Percentiles rank a stretch among this genome's conserved stretches.
phyloP scores from a whole-genome alignment of 2,329 filamentous ascomycete species.

The Alternaria sp. region DNA sequence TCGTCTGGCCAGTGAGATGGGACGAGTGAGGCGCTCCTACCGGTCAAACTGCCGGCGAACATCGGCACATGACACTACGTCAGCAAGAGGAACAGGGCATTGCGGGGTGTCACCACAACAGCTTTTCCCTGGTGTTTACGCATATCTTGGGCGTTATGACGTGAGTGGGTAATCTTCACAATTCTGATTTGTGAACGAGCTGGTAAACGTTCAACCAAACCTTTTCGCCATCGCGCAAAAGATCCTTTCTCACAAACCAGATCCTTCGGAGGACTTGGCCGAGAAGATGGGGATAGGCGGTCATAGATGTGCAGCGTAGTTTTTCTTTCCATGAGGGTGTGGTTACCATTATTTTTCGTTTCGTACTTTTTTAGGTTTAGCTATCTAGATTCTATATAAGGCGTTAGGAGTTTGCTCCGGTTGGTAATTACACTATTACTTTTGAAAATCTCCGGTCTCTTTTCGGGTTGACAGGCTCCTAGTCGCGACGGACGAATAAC shows the following conservation, averaged over 20 bases:
- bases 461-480: constrained; percentile 6
- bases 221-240: neutral
- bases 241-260: neutral
- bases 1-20: constrained; percentile 11
- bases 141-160: constrained; percentile 3
- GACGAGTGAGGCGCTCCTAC: constrained; percentile 16
- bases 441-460: neutral
- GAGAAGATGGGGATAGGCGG: neutral
- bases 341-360: neutral
- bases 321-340: neutral
- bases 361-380: neutral
- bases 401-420: constrained; percentile 12
- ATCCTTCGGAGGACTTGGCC: neutral
- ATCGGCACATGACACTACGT: constrained; percentile 34
- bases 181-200: neutral
- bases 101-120: constrained; percentile 28
- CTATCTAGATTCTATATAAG: constrained; percentile 1
- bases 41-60: constrained; percentile 32
- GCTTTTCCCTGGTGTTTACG: constrained; percentile 11
- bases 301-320: neutral
- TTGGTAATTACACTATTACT: constrained; percentile 3
- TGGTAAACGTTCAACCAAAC: neutral
- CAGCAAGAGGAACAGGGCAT: constrained; percentile 19
- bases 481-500: constrained; percentile 1
- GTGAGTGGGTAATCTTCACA: constrained; percentile 5